These are phyloP conservation scores for Populus tomentosa DNA, from an alignment of 441 rosid species.

Conservation along the genomic window DNA sequence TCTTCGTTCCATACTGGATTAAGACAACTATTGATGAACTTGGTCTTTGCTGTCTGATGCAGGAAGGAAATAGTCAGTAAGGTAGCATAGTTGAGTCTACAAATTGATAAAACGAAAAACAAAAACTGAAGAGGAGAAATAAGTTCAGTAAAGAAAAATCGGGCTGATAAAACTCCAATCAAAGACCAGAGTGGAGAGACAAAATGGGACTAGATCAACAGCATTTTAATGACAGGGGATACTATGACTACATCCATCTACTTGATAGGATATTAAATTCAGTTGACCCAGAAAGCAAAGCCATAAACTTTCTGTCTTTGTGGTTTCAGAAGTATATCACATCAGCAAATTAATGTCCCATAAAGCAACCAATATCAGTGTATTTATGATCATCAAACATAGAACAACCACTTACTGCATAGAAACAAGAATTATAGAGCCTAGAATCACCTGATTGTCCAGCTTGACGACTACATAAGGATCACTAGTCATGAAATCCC, in stretches of 20 bases:
- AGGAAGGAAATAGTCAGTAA: constrained; percentile 5
- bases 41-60: constrained; percentile 82
- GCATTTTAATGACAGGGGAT: background rate
- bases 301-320: background rate
- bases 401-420: background rate
- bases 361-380: background rate
- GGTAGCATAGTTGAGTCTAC: background rate
- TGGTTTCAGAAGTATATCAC: background rate
- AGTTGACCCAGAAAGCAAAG: background rate
- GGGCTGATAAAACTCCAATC: background rate
- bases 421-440: constrained; percentile 1
- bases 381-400: background rate
- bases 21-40: constrained; percentile 84
- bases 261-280: background rate
- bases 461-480: constrained; percentile 90
- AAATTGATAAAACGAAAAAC: background rate
- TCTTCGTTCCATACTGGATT: constrained; percentile 97
- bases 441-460: constrained; percentile 58
- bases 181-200: background rate
- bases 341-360: background rate
- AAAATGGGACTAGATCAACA: background rate
- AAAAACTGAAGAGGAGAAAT: background rate
- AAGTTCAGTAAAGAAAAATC: background rate
- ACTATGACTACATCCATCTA: background rate
- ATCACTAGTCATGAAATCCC: constrained; percentile 97